phyloP scores from a whole-genome alignment of 371 early-diverging fungal genomes.

The Batkoa obscura region DNA sequence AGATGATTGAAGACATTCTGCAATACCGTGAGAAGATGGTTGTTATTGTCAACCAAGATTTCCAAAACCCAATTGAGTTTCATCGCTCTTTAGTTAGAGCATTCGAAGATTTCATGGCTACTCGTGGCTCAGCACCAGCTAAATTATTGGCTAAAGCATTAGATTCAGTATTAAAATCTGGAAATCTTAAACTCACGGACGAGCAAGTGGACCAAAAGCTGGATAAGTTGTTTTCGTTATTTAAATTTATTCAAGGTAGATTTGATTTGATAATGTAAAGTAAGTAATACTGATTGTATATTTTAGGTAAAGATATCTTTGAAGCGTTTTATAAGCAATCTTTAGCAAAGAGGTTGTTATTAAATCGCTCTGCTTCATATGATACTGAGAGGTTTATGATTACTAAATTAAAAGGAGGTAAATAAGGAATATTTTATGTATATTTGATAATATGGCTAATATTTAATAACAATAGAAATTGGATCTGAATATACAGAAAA shows the following conservation, averaged over 20 bases:
- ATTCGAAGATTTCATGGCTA: constrained; percentile 74
- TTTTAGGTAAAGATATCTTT: constrained; percentile 69
- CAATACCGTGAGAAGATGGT: neutral
- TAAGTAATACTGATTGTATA: constrained; percentile 7
- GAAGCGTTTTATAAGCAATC: constrained; percentile 86
- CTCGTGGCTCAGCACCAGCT: constrained; percentile 66
- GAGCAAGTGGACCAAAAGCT: constrained; percentile 38
- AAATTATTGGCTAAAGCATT: constrained; percentile 71
- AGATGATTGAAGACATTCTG: neutral
- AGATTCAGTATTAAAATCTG: constrained; percentile 24
- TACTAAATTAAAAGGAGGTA: constrained; percentile 53
- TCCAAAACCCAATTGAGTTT: constrained; percentile 34
- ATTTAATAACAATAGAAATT: constrained; percentile 35
- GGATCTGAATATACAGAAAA: constrained; percentile 75
- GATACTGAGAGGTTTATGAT: constrained; percentile 75
- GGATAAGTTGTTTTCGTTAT: constrained; percentile 56
- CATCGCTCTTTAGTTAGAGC: constrained; percentile 51
- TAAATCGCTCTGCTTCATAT: constrained; percentile 46
- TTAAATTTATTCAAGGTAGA: constrained; percentile 47
- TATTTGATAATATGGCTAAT: neutral
- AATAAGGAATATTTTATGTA: neutral
- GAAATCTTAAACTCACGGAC: constrained; percentile 27
- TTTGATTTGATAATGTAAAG: constrained; percentile 38
- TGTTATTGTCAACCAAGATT: constrained; percentile 15
- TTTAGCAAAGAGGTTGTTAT: constrained; percentile 69